A percentile compares a stretch with the other conserved stretches of the same genome.
Evolutionary conservation across 192 early-diverging fungal species (phyloP).

Genomic region (Rhizophlyctis rosea): DNA sequence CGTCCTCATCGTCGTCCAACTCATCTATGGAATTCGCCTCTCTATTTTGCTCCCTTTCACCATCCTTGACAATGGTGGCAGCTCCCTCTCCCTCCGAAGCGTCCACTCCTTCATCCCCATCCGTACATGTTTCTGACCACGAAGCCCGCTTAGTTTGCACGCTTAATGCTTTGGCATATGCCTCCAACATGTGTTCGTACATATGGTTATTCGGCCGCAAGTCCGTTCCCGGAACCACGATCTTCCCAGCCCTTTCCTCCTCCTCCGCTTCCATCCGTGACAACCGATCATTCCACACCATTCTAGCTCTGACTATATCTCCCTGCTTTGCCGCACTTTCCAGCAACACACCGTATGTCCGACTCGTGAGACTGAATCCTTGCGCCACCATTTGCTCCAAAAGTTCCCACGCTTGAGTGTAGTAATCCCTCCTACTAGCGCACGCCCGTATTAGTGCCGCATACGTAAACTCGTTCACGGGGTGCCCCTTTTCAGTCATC

Average conservation of each 20-base stretch:
- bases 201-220: constrained; percentile 10
- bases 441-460: constrained; percentile 86
- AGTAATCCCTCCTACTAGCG: constrained; percentile 76
- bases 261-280: not conserved
- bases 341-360: constrained; percentile 82
- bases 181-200: constrained; percentile 6
- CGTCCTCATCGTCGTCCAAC: no score
- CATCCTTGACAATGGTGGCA: no score
- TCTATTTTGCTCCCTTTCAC: no score
- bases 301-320: constrained; percentile 69
- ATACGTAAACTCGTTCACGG: constrained; percentile 80
- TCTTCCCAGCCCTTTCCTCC: not conserved
- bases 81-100: not conserved
- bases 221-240: not conserved
- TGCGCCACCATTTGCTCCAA: constrained; percentile 79
- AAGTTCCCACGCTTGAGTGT: constrained; percentile 74
- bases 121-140: not conserved
- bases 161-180: constrained; percentile 13
- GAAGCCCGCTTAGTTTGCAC: not conserved
- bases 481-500: constrained; percentile 68
- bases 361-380: constrained; percentile 75
- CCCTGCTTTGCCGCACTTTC: constrained; percentile 68
- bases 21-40: no score
- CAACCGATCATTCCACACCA: constrained; percentile 45
- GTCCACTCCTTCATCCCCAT: not conserved